Base-by-base conservation (phyloP, 352 stramenopile genomes). In the Pythium inflatum region DNA sequence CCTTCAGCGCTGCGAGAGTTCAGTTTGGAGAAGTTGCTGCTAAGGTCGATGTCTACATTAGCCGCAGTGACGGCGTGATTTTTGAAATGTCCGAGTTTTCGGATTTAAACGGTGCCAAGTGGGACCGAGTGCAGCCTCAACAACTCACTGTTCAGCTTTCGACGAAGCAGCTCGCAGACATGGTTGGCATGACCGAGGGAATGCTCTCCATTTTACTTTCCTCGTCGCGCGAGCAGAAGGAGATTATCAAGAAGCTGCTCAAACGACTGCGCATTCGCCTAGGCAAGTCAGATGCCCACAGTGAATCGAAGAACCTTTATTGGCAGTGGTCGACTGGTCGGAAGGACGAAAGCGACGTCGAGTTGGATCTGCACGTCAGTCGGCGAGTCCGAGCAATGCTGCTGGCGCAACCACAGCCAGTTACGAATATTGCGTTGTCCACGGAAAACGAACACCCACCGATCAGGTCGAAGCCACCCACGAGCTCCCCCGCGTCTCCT, bases 131-230 rank as follows among this genome's bases (percentile, higher is more conserved):
- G 11, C 18, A 18, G 6, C 33, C 18, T 3, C 8, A 18, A 2
- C 43, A 63, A 14, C 36, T 71, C 11, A 59, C 27, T 1, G 59
- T 76, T 31, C 28, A 45, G 27, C 25, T 76, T 0, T 18, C 27
- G 2, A 7, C 30, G 7, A 60, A 63, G n/a, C 22, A 46, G 18
- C n/a, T 76, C 13, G 68, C 57, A 0, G 34, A 57, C 3, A 28
- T 27, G 1, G 50, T 70, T 3, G 51, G 16, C 2, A 79, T 79
- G 73, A 72, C 68, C 1, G 64, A 62, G 14, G 54, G 61, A 16
- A 79, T 68, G 40, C 53, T 71, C 2, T 33, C 34, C 4, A 70
- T 79, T 14, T 31, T 79, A 24, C 38, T 76, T 12, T 74, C 73
- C 7, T 61, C 69, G 16, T 43, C 55, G 6, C 33, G 36, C 24